A percentile compares a stretch with the other conserved stretches of the same genome.
These are phyloP conservation scores for Cryptomeria japonica DNA, from an alignment of 75 land plant species.

Conservation along the genomic window DNA sequence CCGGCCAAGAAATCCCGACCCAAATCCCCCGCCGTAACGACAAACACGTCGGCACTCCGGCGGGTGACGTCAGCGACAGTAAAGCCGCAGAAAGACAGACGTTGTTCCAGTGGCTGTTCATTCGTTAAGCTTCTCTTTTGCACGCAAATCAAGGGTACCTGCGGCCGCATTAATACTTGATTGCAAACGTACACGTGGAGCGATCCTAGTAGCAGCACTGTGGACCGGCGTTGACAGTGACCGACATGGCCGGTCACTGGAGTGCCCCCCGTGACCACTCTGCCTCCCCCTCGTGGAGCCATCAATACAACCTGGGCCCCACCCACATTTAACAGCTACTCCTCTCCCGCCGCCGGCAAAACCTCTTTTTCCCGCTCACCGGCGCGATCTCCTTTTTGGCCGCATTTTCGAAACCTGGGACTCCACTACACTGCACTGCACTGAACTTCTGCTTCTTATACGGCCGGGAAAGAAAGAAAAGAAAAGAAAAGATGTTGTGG, in stretches of 20 bases:
- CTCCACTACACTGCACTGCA: neutral
- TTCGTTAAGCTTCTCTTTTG: no score
- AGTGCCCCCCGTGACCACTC: constrained; percentile 10
- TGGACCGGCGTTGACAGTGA: constrained; percentile 14
- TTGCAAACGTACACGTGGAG: constrained; percentile 2
- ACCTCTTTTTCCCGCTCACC: neutral
- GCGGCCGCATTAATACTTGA: constrained; percentile 9
- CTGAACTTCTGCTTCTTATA: neutral
- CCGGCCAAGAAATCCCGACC: no score
- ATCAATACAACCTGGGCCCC: neutral
- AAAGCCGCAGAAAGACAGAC: neutral
- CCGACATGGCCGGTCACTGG: constrained; percentile 10
- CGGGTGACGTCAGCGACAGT: neutral
- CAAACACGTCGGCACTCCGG: neutral
- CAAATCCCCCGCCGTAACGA: no score
- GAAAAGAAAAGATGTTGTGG: no score
- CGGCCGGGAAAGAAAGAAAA: neutral
- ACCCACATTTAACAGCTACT: neutral
- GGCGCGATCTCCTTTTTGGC: neutral
- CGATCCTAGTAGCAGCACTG: neutral
- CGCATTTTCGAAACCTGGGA: neutral
- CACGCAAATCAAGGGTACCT: constrained; percentile 17
- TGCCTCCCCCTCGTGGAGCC: constrained; percentile 19
- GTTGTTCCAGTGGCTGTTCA: neutral
- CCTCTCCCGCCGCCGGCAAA: neutral